Percentiles rank a stretch among this genome's conserved stretches.
Evolutionary conservation across 2,329 filamentous ascomycete species (phyloP).

Genomic region (Alternaria sp.): DNA sequence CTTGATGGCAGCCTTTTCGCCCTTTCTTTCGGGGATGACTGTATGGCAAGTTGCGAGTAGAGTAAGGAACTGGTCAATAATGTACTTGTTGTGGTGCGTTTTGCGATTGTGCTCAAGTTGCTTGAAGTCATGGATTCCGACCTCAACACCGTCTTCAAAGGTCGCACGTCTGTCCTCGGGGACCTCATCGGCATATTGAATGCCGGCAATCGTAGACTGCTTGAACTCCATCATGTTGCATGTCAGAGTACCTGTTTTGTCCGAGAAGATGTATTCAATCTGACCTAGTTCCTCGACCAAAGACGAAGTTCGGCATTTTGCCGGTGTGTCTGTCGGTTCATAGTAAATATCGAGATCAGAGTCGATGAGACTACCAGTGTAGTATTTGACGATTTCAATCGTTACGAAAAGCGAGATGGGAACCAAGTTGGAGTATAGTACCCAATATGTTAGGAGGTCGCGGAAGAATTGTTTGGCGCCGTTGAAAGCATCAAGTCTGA

Average conservation of each 20-base stretch:
- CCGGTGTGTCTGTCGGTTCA: conserved; percentile 91
- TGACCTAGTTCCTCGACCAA: conserved; percentile 97
- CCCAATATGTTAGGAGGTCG: conserved; percentile 98
- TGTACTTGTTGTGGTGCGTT: conserved; percentile 65
- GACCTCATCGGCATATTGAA: conserved; percentile 92
- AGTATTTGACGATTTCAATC: conserved; percentile 97
- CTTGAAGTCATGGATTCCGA: conserved; percentile 86
- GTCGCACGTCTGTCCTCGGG: conserved; percentile 88
- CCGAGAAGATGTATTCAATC: conserved; percentile 98
- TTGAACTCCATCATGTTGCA: conserved; percentile 99
- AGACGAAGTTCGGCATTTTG: conserved; percentile 94
- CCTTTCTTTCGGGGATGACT: conserved; percentile 89
- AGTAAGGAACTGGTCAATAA: conserved; percentile 84
- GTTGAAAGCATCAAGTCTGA: conserved; percentile 69
- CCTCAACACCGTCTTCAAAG: conserved; percentile 77
- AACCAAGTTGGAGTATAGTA: conserved; percentile 94
- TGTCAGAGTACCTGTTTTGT: conserved; percentile 97
- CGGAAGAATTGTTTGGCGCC: conserved; percentile 85
- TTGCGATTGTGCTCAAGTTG: conserved; percentile 74
- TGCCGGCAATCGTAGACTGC: conserved; percentile 89
- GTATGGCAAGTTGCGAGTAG: conserved; percentile 93
- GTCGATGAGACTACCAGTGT: conserved; percentile 96
- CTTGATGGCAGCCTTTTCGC: conserved; percentile 86
- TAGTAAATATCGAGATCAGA: conserved; percentile 98
- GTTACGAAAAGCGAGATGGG: conserved; percentile 98